Base-by-base conservation (phyloP, 257 asterid species). In the Nemophila menziesii region DNA sequence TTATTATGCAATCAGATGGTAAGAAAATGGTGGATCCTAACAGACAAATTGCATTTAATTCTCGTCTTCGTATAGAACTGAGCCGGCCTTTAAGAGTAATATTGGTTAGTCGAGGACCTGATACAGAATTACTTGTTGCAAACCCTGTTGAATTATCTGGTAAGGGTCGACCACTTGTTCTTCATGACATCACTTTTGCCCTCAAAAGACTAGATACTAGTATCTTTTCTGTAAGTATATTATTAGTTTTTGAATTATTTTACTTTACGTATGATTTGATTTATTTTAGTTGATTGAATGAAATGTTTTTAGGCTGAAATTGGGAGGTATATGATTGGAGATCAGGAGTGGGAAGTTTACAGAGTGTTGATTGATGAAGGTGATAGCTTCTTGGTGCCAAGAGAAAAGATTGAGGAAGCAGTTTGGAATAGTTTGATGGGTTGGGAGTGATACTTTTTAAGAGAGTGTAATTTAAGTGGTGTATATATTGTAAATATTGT, bases 371-470 rank as follows among this genome's bases (percentile, higher is more conserved):
- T 83, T 0, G 93, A 72, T 8, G 97, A 87, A 62, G 79, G 81
- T 15, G 86, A 83, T 16, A 58, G 80, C 12, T 57, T 53, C 17
- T 52, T 77, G 18, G 63, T 67, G 36, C 48, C 86, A 3, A 75
- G 63, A 66, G 62, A 64, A 34, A 62, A 46, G 59, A 75, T 87
- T 1, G 78, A 78, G 56, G 78, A 75, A 63, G 75, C 82, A 0
- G 93, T 87, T 17, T 83, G 93, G 95, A 80, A 74, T 65, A 83
- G 68, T 89, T 52, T 83, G 44, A 80, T 77, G 95, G 77, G 78
- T 43, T 78, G 97, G 93, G 63, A 71, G 47, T 74, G 53, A 69
- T 20, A 34, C 34, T 40, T 14, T 21, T 18, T 18, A 19, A 33
- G 17, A 12, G 54, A 16, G 44, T 22, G 26, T 29, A 7, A 7